Evolutionary conservation across 306 rosid genomes (phyloP), one percentile per base, ranked within the genome.

Genomic region (Urtica urens): DNA sequence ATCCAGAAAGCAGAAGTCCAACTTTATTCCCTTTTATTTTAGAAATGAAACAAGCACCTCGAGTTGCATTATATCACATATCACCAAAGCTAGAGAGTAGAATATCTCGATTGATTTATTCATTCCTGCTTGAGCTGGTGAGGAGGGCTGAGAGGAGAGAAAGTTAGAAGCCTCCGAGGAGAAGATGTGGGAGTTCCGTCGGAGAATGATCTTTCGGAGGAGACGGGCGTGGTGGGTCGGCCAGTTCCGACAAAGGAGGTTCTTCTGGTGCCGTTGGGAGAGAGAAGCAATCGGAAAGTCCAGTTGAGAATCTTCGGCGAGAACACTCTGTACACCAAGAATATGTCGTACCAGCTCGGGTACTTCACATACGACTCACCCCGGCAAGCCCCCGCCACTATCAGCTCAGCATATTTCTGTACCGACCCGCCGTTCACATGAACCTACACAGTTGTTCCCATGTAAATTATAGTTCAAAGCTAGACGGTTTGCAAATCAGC

Each of bases 311-410:
- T 59, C 8, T 61, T 73, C 0, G 96, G 94, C 20, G 81, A 72
- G 61, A 83, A 87, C 34, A 73, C 73, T 74, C 88, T 67, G 68
- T 67, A 76, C 1, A 76, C 74, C 12, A 83, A 24, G 57, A 87
- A 80, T 37, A 87, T 53, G 51, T 87, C 86, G 39, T 87, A 75
- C 94, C 96, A 87, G 51, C 81, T 78, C 1, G 96, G 94, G 60
- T 42, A 78, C 67, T 83, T 80, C 27, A 83, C 83, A 31, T 83
- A 76, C 14, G 71, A 34, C 38, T 76, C 87, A 25, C 96, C 87
- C 23, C 76, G 65, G 46, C 96, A 87, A 3, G 96, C 87, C 54
- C 93, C 83, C 0, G 68, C 62, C 16, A 80, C 94, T 0, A 87
- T 83, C 75, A 87, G n/a, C 55, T 68, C 71, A 3, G 94, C 94